Percentiles rank a stretch among this genome's conserved stretches.
Evolutionary conservation across 2,329 filamentous ascomycete genomes (phyloP).

Genomic region (Colletotrichum gloeosporioides): DNA sequence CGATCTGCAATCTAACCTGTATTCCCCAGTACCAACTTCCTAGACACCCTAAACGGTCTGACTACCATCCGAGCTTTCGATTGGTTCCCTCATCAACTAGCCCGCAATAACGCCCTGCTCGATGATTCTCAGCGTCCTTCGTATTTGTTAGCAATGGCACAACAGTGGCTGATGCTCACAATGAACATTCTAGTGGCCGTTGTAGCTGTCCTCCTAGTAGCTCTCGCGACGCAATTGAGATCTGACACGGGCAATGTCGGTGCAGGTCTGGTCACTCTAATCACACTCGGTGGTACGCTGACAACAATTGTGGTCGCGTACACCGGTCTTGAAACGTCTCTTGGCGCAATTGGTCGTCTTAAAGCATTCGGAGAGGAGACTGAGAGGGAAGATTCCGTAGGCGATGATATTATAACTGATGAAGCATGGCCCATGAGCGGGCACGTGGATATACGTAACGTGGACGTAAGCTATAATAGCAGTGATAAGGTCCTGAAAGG

Average conservation of each 20-base stretch:
- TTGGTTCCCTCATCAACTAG: constrained; percentile 48
- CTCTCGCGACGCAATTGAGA: constrained; percentile 49
- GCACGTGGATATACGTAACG: constrained; percentile 29
- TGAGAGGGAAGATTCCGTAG: constrained; percentile 23
- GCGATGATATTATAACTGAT: constrained; percentile 18
- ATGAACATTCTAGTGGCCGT: constrained; percentile 54
- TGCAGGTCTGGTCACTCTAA: constrained; percentile 41
- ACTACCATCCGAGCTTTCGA: constrained; percentile 62
- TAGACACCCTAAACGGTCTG: constrained; percentile 60
- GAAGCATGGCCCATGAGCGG: constrained; percentile 35
- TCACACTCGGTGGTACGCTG: constrained; percentile 37
- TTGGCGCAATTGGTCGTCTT: constrained; percentile 31
- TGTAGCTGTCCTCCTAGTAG: constrained; percentile 52
- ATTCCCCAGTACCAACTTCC: constrained; percentile 49
- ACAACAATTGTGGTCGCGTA: constrained; percentile 34
- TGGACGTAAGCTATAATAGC: constrained; percentile 29
- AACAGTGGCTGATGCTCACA: constrained; percentile 60
- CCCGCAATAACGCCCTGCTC: constrained; percentile 51
- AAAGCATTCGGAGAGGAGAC: constrained; percentile 29
- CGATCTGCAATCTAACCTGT: not conserved
- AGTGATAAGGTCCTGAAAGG: not conserved
- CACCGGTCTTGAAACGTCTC: constrained; percentile 33
- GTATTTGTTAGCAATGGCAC: constrained; percentile 62
- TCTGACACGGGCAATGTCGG: constrained; percentile 41
- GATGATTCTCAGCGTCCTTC: constrained; percentile 61